Conservation (phyloP, 2,329 filamentous ascomycete species). For the Hymenoscyphus salicellus region DNA sequence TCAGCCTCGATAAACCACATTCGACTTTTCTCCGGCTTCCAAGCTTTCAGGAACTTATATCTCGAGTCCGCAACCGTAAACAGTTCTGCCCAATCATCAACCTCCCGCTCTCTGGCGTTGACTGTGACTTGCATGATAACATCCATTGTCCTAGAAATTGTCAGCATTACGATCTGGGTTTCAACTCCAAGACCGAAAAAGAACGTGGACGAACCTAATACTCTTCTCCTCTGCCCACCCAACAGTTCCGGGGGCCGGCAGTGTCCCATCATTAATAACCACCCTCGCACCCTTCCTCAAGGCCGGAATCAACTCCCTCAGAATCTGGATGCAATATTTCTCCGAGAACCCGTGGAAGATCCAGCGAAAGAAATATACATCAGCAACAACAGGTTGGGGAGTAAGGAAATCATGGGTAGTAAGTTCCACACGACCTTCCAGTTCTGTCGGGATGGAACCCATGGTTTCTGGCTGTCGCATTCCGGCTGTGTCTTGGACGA, state of each 20-base stretch:
- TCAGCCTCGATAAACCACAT: constrained; percentile 12
- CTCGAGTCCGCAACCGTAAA: constrained; percentile 4
- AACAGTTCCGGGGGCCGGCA: constrained; percentile 8
- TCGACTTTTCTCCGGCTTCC: constrained; percentile 8
- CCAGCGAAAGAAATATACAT: constrained; percentile 14
- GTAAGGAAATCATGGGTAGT: constrained; percentile 45
- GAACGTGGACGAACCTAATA: constrained; percentile 6
- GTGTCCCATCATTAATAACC: constrained; percentile 9
- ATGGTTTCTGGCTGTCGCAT: constrained; percentile 29
- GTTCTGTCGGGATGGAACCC: constrained; percentile 12
- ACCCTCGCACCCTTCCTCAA: constrained; percentile 8
- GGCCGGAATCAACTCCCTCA: constrained; percentile 3
- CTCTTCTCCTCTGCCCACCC: constrained; percentile 1
- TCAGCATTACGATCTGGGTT: neutral
- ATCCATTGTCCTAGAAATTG: constrained; percentile 5
- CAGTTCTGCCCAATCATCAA: constrained; percentile 6
- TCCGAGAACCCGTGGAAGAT: constrained; percentile 14
- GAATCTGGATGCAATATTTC: constrained; percentile 9
- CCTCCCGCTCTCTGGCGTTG: constrained; percentile 8
- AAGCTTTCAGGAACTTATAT: constrained; percentile 12
- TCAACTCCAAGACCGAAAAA: neutral
- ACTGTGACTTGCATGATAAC: constrained; percentile 8
- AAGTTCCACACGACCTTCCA: constrained; percentile 27
- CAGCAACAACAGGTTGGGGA: constrained; percentile 32
- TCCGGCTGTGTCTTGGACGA: constrained; percentile 35